phyloP scores from a whole-genome alignment of 805 yeast genomes.

The Debaryomyces castellii region DNA sequence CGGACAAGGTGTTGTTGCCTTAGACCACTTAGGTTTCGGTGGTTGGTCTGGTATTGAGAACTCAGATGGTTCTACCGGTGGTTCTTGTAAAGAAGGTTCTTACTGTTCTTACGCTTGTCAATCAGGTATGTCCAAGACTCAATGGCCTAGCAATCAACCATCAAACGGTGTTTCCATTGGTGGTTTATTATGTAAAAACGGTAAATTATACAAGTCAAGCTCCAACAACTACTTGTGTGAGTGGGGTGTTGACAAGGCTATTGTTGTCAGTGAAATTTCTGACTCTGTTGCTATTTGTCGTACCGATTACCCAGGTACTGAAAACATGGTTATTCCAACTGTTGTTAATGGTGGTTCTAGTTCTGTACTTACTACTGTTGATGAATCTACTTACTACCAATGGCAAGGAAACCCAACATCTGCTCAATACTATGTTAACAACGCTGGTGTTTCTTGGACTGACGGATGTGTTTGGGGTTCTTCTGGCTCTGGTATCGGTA shows the following conservation, averaged over 20 bases:
- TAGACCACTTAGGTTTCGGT: slow-evolving; percentile 53
- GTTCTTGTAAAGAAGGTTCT: slow-evolving; percentile 80
- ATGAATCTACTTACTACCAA: slow-evolving; percentile 70
- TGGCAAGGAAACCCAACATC: slow-evolving; percentile 86
- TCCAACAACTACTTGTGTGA: slow-evolving; percentile 69
- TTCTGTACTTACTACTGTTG: slow-evolving; percentile 74
- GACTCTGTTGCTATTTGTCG: slow-evolving; percentile 87
- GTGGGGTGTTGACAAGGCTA: slow-evolving; percentile 77
- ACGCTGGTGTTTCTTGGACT: slow-evolving; percentile 83
- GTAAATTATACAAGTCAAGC: slow-evolving; percentile 83
- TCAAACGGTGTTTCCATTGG: slow-evolving; percentile 88
- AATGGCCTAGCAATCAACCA: slow-evolving; percentile 93
- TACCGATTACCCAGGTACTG: slow-evolving; percentile 99
- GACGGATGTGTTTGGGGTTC: slow-evolving; percentile 97
- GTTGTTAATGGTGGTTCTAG: slow-evolving; percentile 65
- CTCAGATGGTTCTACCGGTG: slow-evolving; percentile 57
- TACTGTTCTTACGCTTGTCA: slow-evolving; percentile 98
- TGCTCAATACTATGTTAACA: slow-evolving; percentile 95
- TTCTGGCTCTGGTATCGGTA: slow-evolving; percentile 77
- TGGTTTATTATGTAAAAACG: slow-evolving; percentile 83
- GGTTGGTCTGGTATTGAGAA: slow-evolving; percentile 81
- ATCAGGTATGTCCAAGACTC: slow-evolving; percentile 98
- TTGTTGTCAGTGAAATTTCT: slow-evolving; percentile 61
- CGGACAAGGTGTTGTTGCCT: slow-evolving; percentile 79
- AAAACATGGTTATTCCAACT: slow-evolving; percentile 96